Percentiles rank a stretch among this genome's conserved stretches.
Conservation (phyloP, 2,329 filamentous ascomycete species). For the Curvularia sp. region DNA sequence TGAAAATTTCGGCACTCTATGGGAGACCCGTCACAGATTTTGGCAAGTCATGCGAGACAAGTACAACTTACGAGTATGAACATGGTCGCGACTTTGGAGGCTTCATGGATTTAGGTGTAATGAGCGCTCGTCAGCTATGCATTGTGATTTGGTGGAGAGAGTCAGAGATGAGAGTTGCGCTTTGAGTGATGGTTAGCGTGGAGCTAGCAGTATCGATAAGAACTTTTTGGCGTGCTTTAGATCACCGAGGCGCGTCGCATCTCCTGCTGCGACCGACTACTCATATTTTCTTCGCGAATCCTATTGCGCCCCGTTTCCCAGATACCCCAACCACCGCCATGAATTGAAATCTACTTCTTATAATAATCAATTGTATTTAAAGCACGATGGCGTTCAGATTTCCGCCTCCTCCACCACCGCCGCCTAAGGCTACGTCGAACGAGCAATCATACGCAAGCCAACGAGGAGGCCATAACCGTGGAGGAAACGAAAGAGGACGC, state of each 20-base stretch:
- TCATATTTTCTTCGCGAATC: background rate
- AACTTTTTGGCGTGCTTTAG: slow-evolving; percentile 18
- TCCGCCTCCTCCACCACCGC: slow-evolving; percentile 57
- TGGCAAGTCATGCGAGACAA: no score
- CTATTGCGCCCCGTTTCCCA: background rate
- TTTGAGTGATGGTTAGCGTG: slow-evolving; percentile 15
- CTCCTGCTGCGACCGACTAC: background rate
- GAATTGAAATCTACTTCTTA: background rate
- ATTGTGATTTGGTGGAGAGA: slow-evolving; percentile 14
- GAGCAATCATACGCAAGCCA: slow-evolving; percentile 39
- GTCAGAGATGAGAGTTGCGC: slow-evolving; percentile 9
- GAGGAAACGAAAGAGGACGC: slow-evolving; percentile 40
- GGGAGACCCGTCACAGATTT: background rate
- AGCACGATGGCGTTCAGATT: slow-evolving; percentile 52
- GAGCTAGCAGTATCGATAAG: slow-evolving; percentile 32
- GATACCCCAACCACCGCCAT: background rate
- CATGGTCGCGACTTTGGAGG: slow-evolving; percentile 35
- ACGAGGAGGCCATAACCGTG: slow-evolving; percentile 32
- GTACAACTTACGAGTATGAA: slow-evolving; percentile 49
- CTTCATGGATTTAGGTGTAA: slow-evolving; percentile 36
- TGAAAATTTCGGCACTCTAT: slow-evolving; percentile 14
- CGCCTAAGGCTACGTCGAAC: slow-evolving; percentile 43
- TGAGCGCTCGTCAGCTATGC: slow-evolving; percentile 23
- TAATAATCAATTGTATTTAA: background rate
- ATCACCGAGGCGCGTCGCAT: slow-evolving; percentile 24